These are phyloP conservation scores for Mycena haematopus DNA, from an alignment of 768 basidiomycete species.

Conservation along the genomic window DNA sequence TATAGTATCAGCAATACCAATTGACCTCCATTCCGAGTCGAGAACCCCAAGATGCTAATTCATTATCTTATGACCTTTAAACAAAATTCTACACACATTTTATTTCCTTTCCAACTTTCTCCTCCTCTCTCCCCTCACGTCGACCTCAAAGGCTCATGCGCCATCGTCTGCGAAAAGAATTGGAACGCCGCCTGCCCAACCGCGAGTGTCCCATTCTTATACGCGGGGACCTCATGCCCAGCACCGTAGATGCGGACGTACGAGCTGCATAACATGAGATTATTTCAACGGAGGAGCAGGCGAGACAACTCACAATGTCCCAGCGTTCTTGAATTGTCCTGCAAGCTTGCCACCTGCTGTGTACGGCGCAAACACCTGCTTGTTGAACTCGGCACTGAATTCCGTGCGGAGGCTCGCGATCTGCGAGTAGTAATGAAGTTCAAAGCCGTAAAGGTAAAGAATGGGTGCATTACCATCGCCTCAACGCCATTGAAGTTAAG, in stretches of 20 bases:
- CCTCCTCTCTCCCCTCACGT: too few species aligned
- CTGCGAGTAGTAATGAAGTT: neutral
- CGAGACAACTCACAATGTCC: slow-evolving; percentile 40
- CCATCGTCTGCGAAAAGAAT: slow-evolving; percentile 21
- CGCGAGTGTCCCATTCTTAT: neutral
- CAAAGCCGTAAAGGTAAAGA: neutral
- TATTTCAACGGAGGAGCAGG: neutral
- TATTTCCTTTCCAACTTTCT: too few species aligned
- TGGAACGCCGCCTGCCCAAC: slow-evolving; percentile 17
- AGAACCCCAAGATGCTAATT: too few species aligned
- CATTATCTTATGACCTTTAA: too few species aligned
- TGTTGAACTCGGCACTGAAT: slow-evolving; percentile 48
- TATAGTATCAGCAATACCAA: too few species aligned
- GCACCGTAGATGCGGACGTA: slow-evolving; percentile 24
- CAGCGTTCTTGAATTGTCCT: slow-evolving; percentile 65
- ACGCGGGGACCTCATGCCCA: slow-evolving; percentile 14
- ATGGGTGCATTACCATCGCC: slow-evolving; percentile 49
- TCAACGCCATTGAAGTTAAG: slow-evolving; percentile 63
- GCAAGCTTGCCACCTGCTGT: slow-evolving; percentile 56
- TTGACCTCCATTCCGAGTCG: too few species aligned
- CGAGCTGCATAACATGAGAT: neutral
- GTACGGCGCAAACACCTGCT: slow-evolving; percentile 52
- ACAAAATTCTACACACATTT: too few species aligned
- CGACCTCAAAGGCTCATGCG: slow-evolving; percentile 18
- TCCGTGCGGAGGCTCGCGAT: slow-evolving; percentile 53